phyloP scores from a whole-genome alignment of 805 yeast genomes.

The Teunomyces pallodes region DNA sequence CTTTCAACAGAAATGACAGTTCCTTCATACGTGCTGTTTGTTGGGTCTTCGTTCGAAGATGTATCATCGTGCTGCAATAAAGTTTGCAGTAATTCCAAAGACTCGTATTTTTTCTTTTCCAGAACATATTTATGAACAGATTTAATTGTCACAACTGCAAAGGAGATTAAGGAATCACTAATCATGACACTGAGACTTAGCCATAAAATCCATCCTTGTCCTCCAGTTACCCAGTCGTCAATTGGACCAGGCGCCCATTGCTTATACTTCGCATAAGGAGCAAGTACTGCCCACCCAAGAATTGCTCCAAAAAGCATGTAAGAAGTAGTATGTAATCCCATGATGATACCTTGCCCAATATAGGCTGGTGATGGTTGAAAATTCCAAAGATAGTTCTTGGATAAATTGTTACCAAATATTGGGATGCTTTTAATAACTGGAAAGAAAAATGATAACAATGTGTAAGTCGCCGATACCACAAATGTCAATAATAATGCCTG shows the following conservation, averaged over 20 bases:
- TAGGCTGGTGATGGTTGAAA: constrained; percentile 97
- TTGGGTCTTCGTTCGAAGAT: constrained; percentile 8
- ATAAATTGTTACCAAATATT: constrained; percentile 64
- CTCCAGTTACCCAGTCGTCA: constrained; percentile 91
- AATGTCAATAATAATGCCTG: constrained; percentile 62
- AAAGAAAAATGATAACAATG: constrained; percentile 66
- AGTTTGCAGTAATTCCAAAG: neutral
- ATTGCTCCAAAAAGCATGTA: constrained; percentile 89
- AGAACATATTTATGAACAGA: constrained; percentile 28
- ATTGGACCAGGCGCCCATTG: constrained; percentile 91
- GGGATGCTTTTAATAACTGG: constrained; percentile 73
- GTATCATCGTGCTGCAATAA: constrained; percentile 8
- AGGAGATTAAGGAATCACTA: constrained; percentile 82
- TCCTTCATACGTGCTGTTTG: constrained; percentile 21
- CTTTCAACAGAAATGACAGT: constrained; percentile 21
- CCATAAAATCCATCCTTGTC: constrained; percentile 98
- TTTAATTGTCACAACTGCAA: constrained; percentile 55
- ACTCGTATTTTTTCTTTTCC: neutral
- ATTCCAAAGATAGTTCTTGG: constrained; percentile 72
- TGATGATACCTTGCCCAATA: constrained; percentile 94
- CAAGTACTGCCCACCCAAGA: constrained; percentile 90
- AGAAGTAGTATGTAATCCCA: constrained; percentile 90
- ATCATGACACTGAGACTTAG: constrained; percentile 90
- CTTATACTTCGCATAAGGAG: constrained; percentile 65
- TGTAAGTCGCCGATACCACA: constrained; percentile 64